Percentiles rank a stretch among this genome's conserved stretches.
These are phyloP conservation scores for Ascochyta viciae-villosae DNA, from an alignment of 2,329 filamentous ascomycete species.

Conservation along the genomic window DNA sequence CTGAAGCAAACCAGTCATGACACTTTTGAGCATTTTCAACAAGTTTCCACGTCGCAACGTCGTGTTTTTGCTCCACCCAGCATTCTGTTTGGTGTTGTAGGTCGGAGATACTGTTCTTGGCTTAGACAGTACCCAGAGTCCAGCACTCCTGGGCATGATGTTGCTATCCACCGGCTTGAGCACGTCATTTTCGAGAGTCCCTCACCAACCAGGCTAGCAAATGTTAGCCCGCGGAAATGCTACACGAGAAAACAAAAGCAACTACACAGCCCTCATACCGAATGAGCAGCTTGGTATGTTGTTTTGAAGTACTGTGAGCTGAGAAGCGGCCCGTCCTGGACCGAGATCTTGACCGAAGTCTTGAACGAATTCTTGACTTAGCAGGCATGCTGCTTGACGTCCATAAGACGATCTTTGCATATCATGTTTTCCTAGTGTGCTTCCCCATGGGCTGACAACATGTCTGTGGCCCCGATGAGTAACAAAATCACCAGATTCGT, in stretches of 20 bases:
- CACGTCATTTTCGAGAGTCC: conserved; percentile 19
- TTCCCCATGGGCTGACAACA: too few relatives aligned
- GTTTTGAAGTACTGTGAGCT: too few relatives aligned
- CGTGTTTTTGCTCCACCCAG: background rate
- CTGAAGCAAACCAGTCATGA: background rate
- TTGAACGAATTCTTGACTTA: background rate
- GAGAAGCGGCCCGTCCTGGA: background rate
- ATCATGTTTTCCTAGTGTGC: too few relatives aligned
- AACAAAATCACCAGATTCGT: too few relatives aligned
- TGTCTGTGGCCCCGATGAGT: too few relatives aligned
- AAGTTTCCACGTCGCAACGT: background rate
- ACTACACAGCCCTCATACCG: background rate
- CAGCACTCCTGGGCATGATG: conserved; percentile 18
- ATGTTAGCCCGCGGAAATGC: background rate
- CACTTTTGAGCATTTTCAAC: background rate
- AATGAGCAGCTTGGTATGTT: too few relatives aligned
- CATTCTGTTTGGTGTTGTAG: background rate
- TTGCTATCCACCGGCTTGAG: conserved; percentile 19
- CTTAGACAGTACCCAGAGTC: conserved; percentile 19
- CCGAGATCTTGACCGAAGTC: background rate
- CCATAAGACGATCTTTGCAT: too few relatives aligned
- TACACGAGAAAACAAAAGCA: background rate
- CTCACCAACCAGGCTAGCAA: background rate
- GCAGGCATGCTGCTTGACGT: too few relatives aligned
- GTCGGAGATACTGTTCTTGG: conserved; percentile 3